These are phyloP conservation scores for Aspergillus nanangensis DNA, from an alignment of 495 filamentous ascomycete genomes.

Conservation along the genomic window DNA sequence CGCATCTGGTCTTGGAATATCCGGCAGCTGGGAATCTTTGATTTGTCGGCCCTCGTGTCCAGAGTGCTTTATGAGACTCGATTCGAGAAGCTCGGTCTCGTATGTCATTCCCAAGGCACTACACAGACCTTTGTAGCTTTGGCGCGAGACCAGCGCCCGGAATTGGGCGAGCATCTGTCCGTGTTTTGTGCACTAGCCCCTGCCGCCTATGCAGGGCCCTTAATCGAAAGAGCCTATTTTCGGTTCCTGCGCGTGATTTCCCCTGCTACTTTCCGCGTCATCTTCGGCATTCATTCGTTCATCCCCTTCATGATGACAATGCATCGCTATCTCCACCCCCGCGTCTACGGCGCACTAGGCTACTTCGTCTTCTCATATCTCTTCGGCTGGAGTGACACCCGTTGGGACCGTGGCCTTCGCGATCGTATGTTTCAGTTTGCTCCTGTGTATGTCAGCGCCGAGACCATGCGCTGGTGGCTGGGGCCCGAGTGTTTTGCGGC, in stretches of 20 bases:
- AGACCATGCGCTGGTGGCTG: conserved; percentile 96
- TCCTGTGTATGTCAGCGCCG: conserved; percentile 83
- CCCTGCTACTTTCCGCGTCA: conserved; percentile 67
- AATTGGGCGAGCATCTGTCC: conserved; percentile 76
- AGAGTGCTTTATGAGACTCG: conserved; percentile 79
- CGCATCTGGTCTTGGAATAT: conserved; percentile 99
- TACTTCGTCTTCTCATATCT: conserved; percentile 89
- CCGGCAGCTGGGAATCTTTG: conserved; percentile 85
- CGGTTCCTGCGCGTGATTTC: conserved; percentile 85
- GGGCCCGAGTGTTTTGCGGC: conserved; percentile 86
- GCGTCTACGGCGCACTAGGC: conserved; percentile 77
- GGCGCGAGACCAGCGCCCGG: conserved; percentile 87
- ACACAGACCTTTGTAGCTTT: conserved; percentile 87
- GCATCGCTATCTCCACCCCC: conserved; percentile 58
- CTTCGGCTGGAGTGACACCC: conserved; percentile 81
- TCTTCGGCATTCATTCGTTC: conserved; percentile 94
- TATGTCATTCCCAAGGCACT: conserved; percentile 89
- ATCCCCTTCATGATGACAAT: conserved; percentile 94
- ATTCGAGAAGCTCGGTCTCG: conserved; percentile 77
- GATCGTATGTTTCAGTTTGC: conserved; percentile 88
- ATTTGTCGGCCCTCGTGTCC: conserved; percentile 83
- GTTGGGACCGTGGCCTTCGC: conserved; percentile 80
- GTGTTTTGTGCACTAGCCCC: conserved; percentile 93
- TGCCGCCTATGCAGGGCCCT: conserved; percentile 83
- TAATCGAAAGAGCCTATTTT: conserved; percentile 85